Evolutionary conservation across 768 basidiomycete genomes (phyloP).

Genomic region (Cystobasidium ongulense): DNA sequence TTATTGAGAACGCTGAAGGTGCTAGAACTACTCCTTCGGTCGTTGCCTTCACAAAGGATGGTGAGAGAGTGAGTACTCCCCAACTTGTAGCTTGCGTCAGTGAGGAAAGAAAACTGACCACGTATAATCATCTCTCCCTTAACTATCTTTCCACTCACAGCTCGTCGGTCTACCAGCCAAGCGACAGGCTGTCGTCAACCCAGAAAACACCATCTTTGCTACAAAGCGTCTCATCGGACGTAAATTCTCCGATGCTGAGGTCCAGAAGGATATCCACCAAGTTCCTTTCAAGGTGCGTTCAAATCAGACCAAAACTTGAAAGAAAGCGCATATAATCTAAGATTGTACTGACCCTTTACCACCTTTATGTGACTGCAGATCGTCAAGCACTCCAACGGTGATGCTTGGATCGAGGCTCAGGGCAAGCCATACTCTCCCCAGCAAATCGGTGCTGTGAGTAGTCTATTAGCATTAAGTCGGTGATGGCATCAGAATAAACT

Average conservation of each 20-base stretch:
- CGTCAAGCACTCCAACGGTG: constrained; percentile 52
- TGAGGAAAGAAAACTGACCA: neutral
- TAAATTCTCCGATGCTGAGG: constrained; percentile 84
- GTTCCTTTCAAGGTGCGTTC: constrained; percentile 45
- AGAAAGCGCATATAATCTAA: neutral
- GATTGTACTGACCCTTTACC: neutral
- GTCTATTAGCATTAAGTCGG: neutral
- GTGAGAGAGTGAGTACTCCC: constrained; percentile 57
- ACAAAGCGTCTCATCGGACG: constrained; percentile 85
- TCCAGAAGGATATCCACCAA: constrained; percentile 70
- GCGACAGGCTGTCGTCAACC: constrained; percentile 93
- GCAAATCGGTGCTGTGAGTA: constrained; percentile 47
- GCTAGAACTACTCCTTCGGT: constrained; percentile 93
- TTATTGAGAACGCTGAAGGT: constrained; percentile 96
- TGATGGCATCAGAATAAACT: neutral
- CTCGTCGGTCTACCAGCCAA: constrained; percentile 85
- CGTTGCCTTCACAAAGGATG: constrained; percentile 96
- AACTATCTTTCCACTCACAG: constrained; percentile 13
- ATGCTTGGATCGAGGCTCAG: constrained; percentile 65
- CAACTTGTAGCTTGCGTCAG: neutral
- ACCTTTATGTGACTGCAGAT: constrained; percentile 49
- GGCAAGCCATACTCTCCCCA: constrained; percentile 64
- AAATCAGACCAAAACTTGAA: neutral
- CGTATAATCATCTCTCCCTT: neutral
- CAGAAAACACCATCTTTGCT: constrained; percentile 54